Evolutionary conservation across 805 yeast species (phyloP), one percentile per base, ranked within the genome.

Genomic region (Maudiozyma pseudohumilis): DNA sequence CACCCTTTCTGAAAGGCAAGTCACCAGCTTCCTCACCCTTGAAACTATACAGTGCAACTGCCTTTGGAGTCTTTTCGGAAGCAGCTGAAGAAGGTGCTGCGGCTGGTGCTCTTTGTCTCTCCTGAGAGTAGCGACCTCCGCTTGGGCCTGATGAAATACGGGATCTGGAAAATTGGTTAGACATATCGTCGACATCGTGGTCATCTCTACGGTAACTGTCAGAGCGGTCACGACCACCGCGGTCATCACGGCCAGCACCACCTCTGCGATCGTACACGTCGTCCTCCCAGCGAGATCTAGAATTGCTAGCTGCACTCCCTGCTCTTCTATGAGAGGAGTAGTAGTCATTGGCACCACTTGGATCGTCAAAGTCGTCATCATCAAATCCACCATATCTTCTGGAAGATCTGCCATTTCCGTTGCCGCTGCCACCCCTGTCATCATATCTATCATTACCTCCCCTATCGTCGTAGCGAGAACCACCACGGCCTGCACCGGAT

Each of bases 21-120:
- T 89, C 98, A 6, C 96, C 97, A 17, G 72, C 58, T 63, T 92
- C 94, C 61, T 92, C 96, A 23, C 96, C 97, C 34, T 80, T 81
- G 60, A 92, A 89, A 2, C 87, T 70, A 62, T 73, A 89, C 46
- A 87, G 66, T 0, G 98, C 98, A 42, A 86, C 80, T 1, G 96
- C 98, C 59, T 86, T 88, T 46, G 75, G 79, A 5, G 80, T 69
- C 26, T 44, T 47, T 26, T 31, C 39, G 18, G 30, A 31, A 4
- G 8, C 25, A 6, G 54, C 47, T 12, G 50, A 36, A 3, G 49
- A 40, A n/a, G n/a, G n/a, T 11, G 44, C 38, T 18, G 46, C 34
- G 5, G 38, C 34, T 13, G 44, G 32, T 3, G 39, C 26, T 17
- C 40, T 38, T 3, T 11, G 9, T 21, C 36, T 37, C 6, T 30